phyloP scores from a whole-genome alignment of 306 rosid species.

The Cicer cuneatum region DNA sequence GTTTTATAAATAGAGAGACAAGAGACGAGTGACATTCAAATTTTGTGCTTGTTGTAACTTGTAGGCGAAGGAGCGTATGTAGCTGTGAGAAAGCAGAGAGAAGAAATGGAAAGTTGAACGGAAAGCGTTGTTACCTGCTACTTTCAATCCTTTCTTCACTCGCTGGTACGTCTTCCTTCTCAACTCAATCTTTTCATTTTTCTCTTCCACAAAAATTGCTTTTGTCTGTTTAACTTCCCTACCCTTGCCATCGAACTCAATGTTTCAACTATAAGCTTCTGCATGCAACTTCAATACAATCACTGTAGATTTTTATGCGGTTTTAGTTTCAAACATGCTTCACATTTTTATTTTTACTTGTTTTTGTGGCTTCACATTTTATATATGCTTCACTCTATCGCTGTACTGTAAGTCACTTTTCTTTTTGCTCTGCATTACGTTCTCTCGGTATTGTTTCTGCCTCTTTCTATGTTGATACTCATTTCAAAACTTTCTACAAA shows the following conservation, averaged over 20 bases:
- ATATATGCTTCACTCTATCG: background rate
- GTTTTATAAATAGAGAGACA: no score
- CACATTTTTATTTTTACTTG: background rate
- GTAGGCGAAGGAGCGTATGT: background rate
- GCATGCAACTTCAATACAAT: slow-evolving; percentile 1
- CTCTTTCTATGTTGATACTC: background rate
- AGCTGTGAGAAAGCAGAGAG: background rate
- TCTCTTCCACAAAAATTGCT: background rate
- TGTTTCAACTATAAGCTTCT: background rate
- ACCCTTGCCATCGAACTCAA: background rate
- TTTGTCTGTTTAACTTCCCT: no score
- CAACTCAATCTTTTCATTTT: background rate
- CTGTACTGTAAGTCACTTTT: background rate
- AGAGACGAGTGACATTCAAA: no score
- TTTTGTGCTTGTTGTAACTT: no score
- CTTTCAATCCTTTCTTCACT: background rate
- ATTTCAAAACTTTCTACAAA: background rate
- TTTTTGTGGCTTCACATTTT: background rate
- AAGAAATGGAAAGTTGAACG: background rate
- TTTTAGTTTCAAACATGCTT: background rate
- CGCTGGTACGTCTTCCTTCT: background rate
- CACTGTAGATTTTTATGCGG: background rate
- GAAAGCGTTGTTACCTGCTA: background rate
- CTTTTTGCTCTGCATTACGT: background rate
- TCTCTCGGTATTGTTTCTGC: background rate